phyloP scores from a whole-genome alignment of 2,329 filamentous ascomycete genomes.

The Cadophora sp. region DNA sequence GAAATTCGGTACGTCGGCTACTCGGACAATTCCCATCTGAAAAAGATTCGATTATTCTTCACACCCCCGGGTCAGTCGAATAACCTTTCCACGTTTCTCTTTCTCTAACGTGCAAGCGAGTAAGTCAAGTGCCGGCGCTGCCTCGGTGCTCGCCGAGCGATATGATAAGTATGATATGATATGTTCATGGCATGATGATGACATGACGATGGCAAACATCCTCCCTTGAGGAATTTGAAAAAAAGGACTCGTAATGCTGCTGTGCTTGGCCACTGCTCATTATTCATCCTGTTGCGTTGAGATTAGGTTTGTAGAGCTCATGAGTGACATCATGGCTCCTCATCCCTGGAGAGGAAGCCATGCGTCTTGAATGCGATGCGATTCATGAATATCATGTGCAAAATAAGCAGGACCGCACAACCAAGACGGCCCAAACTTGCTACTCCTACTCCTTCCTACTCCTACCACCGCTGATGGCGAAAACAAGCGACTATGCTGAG shows the following conservation, averaged over 20 bases:
- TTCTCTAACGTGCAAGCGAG: background rate
- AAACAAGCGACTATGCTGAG: background rate
- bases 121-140: conserved; percentile 14
- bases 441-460: too few species aligned
- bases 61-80: background rate
- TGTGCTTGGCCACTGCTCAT: background rate
- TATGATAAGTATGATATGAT: background rate
- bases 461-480: background rate
- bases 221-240: background rate
- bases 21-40: conserved; percentile 19
- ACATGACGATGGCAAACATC: background rate
- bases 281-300: background rate
- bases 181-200: conserved; percentile 5
- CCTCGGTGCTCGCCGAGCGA: conserved; percentile 10
- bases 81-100: background rate
- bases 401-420: background rate
- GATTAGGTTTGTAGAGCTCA: conserved; percentile 8
- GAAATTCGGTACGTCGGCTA: background rate
- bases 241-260: conserved; percentile 5
- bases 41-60: background rate
- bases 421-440: background rate
- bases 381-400: conserved; percentile 12
- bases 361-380: too few species aligned
- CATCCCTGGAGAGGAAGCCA: background rate
- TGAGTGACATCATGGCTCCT: conserved; percentile 8